A percentile compares a stretch with the other conserved stretches of the same genome.
Conservation (phyloP, 306 rosid genomes). For the Macrotyloma uniflorum region DNA sequence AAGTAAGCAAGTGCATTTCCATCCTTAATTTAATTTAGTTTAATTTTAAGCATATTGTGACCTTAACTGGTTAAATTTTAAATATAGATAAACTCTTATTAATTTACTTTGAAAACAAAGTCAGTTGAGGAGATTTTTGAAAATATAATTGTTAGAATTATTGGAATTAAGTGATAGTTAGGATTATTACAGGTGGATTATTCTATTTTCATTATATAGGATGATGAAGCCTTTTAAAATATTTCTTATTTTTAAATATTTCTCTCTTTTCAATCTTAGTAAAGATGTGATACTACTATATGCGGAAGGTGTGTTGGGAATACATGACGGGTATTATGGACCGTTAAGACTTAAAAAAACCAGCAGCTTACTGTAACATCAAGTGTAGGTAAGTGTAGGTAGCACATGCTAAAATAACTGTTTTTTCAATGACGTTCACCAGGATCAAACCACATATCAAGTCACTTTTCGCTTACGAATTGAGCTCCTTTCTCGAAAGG, state of each 20-base stretch:
- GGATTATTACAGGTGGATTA: too few species aligned
- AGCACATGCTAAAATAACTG: background rate
- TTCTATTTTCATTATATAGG: too few species aligned
- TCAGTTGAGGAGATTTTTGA: background rate
- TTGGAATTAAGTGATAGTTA: too few species aligned
- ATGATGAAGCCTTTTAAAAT: too few species aligned
- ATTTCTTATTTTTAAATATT: too few species aligned
- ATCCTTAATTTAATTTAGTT: too few species aligned
- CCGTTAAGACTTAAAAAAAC: background rate
- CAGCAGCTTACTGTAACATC: background rate
- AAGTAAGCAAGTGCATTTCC: too few species aligned
- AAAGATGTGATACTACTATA: too few species aligned
- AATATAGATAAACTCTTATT: background rate
- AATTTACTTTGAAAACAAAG: background rate
- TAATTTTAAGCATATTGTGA: too few species aligned
- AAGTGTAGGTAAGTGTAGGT: too few species aligned
- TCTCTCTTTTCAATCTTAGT: too few species aligned
- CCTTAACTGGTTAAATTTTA: background rate
- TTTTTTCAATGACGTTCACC: background rate
- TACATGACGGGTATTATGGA: background rate
- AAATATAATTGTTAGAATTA: too few species aligned
- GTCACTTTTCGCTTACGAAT: conserved; percentile 10
- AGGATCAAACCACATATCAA: background rate
- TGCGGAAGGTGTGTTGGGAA: background rate
- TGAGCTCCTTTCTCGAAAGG: background rate